Evolutionary conservation across 306 rosid species (phyloP).

Genomic region (Leucaena leucocephala): DNA sequence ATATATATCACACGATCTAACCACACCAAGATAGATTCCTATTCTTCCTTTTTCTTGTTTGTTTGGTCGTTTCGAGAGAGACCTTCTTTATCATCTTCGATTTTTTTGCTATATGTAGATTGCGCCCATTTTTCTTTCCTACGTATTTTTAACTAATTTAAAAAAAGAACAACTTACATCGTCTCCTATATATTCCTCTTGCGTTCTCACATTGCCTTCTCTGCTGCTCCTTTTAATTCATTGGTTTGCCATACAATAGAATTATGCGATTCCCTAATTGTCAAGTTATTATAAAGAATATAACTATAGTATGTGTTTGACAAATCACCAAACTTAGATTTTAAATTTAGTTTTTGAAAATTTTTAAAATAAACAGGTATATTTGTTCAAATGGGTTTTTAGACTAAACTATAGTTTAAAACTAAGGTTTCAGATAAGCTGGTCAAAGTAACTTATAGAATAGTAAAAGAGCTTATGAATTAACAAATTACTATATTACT

Average conservation of each 20-base stretch:
- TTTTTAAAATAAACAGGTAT: no score
- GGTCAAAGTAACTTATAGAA: no score
- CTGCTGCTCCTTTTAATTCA: background rate
- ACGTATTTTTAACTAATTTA: background rate
- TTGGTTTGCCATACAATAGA: background rate
- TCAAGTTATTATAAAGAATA: no score
- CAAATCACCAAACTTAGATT: no score
- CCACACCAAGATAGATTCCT: background rate
- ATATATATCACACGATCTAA: background rate
- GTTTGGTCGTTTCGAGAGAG: background rate
- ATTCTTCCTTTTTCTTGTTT: background rate
- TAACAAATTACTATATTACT: no score
- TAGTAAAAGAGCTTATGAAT: no score
- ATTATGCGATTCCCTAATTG: background rate
- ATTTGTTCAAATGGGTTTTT: no score
- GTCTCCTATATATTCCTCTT: background rate
- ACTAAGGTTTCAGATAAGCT: no score
- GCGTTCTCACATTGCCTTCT: background rate
- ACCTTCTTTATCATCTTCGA: background rate
- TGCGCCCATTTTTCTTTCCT: background rate
- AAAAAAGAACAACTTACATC: background rate
- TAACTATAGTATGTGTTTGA: no score
- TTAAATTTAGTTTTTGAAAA: no score
- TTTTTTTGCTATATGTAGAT: background rate
- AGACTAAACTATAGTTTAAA: no score